Percentiles rank a stretch among this genome's conserved stretches.
Conservation (phyloP, 148 eudicot species). For the Pharnaceum exiguum region DNA sequence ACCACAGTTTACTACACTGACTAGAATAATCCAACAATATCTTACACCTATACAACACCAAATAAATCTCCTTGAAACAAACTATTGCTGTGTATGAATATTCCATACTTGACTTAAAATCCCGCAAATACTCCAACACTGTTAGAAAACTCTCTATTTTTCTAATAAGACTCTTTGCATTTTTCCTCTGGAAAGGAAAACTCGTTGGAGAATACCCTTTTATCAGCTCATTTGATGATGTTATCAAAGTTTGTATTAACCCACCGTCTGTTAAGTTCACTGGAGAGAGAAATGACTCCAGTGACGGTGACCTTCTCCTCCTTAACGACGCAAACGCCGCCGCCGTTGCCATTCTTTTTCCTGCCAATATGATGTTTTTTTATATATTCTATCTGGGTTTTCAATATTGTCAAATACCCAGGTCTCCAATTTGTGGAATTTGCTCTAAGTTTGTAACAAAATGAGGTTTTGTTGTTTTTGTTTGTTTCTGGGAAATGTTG, state of each 20-base stretch:
- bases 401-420: background rate
- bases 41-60: slow-evolving; percentile 66
- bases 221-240: slow-evolving; percentile 42
- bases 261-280: slow-evolving; percentile 56
- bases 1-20: slow-evolving; percentile 69
- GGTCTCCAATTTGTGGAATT: background rate
- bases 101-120: slow-evolving; percentile 18
- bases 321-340: slow-evolving; percentile 70
- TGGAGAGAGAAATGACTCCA: slow-evolving; percentile 85
- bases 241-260: slow-evolving; percentile 45
- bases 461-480: no score
- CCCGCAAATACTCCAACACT: slow-evolving; percentile 49
- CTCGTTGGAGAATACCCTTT: slow-evolving; percentile 38
- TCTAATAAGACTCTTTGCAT: slow-evolving; percentile 48
- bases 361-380: no score
- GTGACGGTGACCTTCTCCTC: slow-evolving; percentile 65
- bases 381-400: no score
- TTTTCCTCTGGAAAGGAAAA: slow-evolving; percentile 50
- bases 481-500: no score
- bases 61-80: slow-evolving; percentile 79
- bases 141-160: slow-evolving; percentile 53
- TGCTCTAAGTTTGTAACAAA: no score
- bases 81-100: slow-evolving; percentile 39
- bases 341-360: slow-evolving; percentile 52
- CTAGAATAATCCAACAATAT: slow-evolving; percentile 66